Percentiles rank a stretch among this genome's conserved stretches.
These are phyloP conservation scores for Zoysia japonica DNA, from an alignment of 176 grass and related monocot species.

Conservation along the genomic window DNA sequence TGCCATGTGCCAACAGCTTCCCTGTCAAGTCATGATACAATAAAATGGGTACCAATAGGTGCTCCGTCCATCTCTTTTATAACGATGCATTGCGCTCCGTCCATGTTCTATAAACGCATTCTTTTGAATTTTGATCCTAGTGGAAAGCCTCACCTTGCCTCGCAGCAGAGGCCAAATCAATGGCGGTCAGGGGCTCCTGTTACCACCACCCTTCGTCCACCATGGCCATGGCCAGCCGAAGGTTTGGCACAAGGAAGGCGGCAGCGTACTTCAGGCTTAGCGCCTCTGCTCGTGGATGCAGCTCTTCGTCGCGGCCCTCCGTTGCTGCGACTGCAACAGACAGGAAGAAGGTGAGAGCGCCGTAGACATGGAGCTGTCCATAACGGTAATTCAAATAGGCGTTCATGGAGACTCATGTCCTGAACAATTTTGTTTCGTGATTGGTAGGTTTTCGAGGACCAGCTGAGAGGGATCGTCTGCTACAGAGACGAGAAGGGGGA, in stretches of 20 bases:
- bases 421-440: background rate
- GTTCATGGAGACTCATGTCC: background rate
- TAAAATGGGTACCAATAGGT: background rate
- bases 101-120: conserved; percentile 11
- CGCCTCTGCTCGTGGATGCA: conserved; percentile 33
- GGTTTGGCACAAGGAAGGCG: conserved; percentile 7
- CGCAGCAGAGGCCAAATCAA: background rate
- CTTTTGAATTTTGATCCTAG: background rate
- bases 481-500: conserved; percentile 83
- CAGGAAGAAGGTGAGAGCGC: conserved; percentile 28
- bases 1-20: conserved; percentile 1
- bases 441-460: conserved; percentile 74
- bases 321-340: background rate
- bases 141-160: background rate
- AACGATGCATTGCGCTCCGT: background rate
- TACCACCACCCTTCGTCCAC: background rate
- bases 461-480: conserved; percentile 71
- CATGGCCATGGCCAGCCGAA: conserved; percentile 13
- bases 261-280: conserved; percentile 13
- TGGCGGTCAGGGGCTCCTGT: background rate
- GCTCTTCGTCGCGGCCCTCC: conserved; percentile 20
- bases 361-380: background rate
- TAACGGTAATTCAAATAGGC: background rate
- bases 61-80: too few relatives aligned
- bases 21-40: background rate